Conservation (phyloP, 306 rosid species). For the Cucurbita moschata region DNA sequence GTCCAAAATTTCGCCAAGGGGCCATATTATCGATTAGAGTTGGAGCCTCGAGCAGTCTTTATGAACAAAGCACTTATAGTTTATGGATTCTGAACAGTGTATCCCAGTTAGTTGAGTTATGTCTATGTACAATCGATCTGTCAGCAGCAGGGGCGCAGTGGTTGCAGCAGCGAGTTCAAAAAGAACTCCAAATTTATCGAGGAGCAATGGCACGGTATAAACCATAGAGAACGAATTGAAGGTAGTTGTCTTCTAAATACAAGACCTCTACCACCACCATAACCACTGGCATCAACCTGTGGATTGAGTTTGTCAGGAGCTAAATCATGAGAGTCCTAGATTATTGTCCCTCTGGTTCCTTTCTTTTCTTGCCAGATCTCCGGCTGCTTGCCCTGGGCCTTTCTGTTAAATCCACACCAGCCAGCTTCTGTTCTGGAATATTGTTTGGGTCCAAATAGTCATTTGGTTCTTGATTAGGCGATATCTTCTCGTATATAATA, state of each 20-base stretch:
- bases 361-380: constrained; percentile 74
- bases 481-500: constrained; percentile 57
- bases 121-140: constrained; percentile 68
- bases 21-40: constrained; percentile 23
- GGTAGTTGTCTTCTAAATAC: constrained; percentile 14
- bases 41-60: constrained; percentile 19
- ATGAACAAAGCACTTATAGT: constrained; percentile 12
- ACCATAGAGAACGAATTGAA: not conserved
- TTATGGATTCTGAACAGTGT: constrained; percentile 46
- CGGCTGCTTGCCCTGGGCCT: constrained; percentile 58
- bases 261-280: constrained; percentile 9
- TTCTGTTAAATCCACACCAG: constrained; percentile 45
- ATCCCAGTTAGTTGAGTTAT: constrained; percentile 67
- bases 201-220: not conserved
- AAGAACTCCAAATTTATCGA: not conserved
- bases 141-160: constrained; percentile 29
- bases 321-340: constrained; percentile 8
- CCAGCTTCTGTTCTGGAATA: constrained; percentile 26
- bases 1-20: constrained; percentile 46
- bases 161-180: constrained; percentile 8
- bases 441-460: constrained; percentile 45
- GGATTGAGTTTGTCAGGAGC: constrained; percentile 10
- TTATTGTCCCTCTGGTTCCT: constrained; percentile 65
- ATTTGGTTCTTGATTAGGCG: constrained; percentile 29
- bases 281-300: constrained; percentile 16